Conservation (phyloP, 73 alveolate species). For the Paraurostyla sp. region DNA sequence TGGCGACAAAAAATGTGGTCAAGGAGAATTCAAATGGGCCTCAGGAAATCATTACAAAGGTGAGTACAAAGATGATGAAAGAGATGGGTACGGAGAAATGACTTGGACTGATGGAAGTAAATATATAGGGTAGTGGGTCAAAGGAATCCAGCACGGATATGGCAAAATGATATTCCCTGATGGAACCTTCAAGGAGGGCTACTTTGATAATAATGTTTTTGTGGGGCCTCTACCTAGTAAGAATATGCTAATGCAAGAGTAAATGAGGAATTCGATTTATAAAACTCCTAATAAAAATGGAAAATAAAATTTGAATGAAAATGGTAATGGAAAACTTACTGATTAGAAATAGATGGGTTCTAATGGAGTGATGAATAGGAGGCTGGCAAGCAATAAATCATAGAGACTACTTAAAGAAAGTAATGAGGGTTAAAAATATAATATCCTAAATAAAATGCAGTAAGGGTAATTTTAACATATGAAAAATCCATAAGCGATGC, state of each 20-base stretch:
- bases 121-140: constrained; percentile 53
- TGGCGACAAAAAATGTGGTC: constrained; percentile 68
- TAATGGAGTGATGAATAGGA: constrained; percentile 3
- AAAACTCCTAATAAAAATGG: constrained; percentile 28
- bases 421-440: neutral
- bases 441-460: neutral
- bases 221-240: constrained; percentile 44
- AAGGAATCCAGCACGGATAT: constrained; percentile 56
- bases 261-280: neutral
- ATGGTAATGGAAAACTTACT: neutral
- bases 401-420: neutral
- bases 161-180: constrained; percentile 58
- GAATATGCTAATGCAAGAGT: neutral
- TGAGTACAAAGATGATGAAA: constrained; percentile 63
- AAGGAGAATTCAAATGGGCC: constrained; percentile 73
- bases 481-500: constrained; percentile 1
- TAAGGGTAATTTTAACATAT: neutral
- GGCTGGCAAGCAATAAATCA: constrained; percentile 27
- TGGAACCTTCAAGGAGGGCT: constrained; percentile 59
- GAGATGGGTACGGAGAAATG: constrained; percentile 75
- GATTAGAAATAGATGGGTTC: constrained; percentile 8
- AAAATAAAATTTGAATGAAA: neutral
- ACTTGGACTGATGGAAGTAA: constrained; percentile 70
- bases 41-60: constrained; percentile 70
- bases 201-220: constrained; percentile 52